Conservation (phyloP, 768 basidiomycete species). For the Kwoniella europaea region DNA sequence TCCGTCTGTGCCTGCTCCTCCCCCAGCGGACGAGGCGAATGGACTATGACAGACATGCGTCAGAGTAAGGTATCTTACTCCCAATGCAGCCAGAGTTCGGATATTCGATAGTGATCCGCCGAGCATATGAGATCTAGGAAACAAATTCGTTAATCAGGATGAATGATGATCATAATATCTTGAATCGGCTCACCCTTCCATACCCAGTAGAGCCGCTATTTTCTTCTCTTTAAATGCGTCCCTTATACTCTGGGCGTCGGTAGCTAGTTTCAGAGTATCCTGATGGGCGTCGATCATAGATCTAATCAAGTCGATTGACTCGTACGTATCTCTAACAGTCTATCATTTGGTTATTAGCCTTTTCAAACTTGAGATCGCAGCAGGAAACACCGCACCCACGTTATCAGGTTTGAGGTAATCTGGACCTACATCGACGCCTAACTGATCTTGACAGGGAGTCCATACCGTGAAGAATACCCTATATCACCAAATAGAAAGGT, state of each 20-base stretch:
- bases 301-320: conserved; percentile 32
- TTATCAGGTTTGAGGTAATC: conserved; percentile 23
- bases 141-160: neutral
- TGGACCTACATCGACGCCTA: conserved; percentile 21
- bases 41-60: conserved; percentile 34
- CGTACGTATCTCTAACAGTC: conserved; percentile 29
- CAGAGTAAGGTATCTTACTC: conserved; percentile 35
- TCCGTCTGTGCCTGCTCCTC: conserved; percentile 25
- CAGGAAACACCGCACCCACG: too few species aligned
- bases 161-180: too few species aligned
- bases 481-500: neutral
- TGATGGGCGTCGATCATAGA: conserved; percentile 15
- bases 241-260: conserved; percentile 3
- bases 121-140: conserved; percentile 27
- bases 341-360: neutral
- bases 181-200: conserved; percentile 20
- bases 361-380: too few species aligned
- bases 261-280: conserved; percentile 3
- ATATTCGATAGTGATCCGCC: conserved; percentile 33
- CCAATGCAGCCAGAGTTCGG: conserved; percentile 27
- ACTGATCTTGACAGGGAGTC: conserved; percentile 18
- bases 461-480: conserved; percentile 17
- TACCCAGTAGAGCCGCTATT: conserved; percentile 30
- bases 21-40: conserved; percentile 33
- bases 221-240: conserved; percentile 19